phyloP scores from a whole-genome alignment of 352 stramenopile genomes.

The Peronosclerospora sorghi region DNA sequence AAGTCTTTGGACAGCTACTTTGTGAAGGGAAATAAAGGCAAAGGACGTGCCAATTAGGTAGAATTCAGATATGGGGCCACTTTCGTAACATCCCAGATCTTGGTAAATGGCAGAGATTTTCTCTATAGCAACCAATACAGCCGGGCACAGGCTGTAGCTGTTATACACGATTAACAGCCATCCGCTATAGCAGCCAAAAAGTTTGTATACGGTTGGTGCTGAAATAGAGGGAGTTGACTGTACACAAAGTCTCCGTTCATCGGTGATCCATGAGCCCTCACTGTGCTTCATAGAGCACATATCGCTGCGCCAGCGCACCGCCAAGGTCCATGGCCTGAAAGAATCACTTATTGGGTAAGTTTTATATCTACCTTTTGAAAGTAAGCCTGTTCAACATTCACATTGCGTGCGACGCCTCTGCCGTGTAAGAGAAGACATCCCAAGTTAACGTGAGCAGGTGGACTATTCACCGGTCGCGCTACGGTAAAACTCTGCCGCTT shows the following conservation, averaged over 20 bases:
- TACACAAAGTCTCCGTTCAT: not conserved
- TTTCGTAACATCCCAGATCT: too few relatives aligned
- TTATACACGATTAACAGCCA: too few relatives aligned
- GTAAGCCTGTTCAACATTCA: constrained; percentile 42
- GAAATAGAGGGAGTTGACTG: too few relatives aligned
- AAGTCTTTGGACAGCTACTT: too few relatives aligned
- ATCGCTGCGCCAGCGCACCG: constrained; percentile 46
- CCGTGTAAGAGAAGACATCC: constrained; percentile 49
- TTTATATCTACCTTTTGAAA: constrained; percentile 44
- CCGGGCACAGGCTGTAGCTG: too few relatives aligned
- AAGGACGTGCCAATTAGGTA: too few relatives aligned
- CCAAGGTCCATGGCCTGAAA: constrained; percentile 39
- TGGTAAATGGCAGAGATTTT: too few relatives aligned
- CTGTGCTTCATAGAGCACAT: constrained; percentile 18
- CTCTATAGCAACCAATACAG: too few relatives aligned
- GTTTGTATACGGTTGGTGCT: too few relatives aligned
- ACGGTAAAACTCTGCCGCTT: constrained; percentile 45
- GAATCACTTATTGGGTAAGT: constrained; percentile 4
- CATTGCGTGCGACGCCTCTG: constrained; percentile 51
- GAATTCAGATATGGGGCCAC: too few relatives aligned
- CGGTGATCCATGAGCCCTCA: constrained; percentile 1
- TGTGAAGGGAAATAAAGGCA: too few relatives aligned
- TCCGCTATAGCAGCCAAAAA: too few relatives aligned
- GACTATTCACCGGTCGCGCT: constrained; percentile 24
- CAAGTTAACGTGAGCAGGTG: constrained; percentile 61